Evolutionary conservation across 495 filamentous ascomycete species (phyloP).

Genomic region (Parathielavia hyrcaniae): DNA sequence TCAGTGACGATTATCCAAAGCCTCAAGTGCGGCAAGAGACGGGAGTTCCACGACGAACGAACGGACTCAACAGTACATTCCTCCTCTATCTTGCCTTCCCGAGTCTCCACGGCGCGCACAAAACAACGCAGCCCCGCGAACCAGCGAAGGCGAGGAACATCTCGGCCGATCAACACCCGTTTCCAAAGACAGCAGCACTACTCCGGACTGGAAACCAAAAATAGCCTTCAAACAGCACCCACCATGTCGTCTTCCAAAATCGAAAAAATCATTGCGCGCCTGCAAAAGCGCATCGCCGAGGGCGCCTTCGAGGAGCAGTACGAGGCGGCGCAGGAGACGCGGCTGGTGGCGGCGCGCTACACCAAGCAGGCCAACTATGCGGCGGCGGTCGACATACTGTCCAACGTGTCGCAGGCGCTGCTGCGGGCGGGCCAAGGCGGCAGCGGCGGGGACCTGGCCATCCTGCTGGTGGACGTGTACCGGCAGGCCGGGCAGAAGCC

Average conservation of each 20-base stretch:
- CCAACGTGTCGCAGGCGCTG: slow-evolving; percentile 74
- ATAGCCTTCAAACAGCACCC: background rate
- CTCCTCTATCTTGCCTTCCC: too few relatives aligned
- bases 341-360: slow-evolving; percentile 88
- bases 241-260: slow-evolving; percentile 34
- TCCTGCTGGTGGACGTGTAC: slow-evolving; percentile 82
- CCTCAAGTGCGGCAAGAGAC: too few relatives aligned
- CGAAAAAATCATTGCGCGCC: slow-evolving; percentile 46
- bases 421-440: slow-evolving; percentile 85
- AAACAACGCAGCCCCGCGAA: too few relatives aligned
- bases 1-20: too few relatives aligned
- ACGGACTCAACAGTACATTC: too few relatives aligned
- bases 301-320: slow-evolving; percentile 69
- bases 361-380: slow-evolving; percentile 75
- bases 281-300: slow-evolving; percentile 69
- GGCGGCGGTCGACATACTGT: slow-evolving; percentile 80
- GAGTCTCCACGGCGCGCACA: too few relatives aligned
- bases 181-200: too few relatives aligned
- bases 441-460: slow-evolving; percentile 82
- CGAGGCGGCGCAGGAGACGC: slow-evolving; percentile 95
- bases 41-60: too few relatives aligned
- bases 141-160: too few relatives aligned
- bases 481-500: slow-evolving; percentile 72
- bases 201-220: too few relatives aligned
- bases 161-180: too few relatives aligned